Evolutionary conservation across 2,329 filamentous ascomycete species (phyloP), one percentile per base, ranked within the genome.

Genomic region (Pseudogymnoascus sp.): DNA sequence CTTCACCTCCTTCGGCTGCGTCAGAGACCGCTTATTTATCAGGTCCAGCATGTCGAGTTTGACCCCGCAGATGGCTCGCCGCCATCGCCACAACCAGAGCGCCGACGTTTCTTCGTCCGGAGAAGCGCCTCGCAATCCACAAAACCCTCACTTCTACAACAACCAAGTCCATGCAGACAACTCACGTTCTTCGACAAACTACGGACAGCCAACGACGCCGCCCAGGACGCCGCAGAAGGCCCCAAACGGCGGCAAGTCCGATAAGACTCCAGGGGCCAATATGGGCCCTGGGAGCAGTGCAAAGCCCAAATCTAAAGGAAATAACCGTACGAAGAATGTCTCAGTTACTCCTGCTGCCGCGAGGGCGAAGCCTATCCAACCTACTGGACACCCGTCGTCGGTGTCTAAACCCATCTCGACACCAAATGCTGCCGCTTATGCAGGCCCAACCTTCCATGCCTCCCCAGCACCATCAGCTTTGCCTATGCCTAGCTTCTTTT

Each of bases 401-500:
- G 12, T 38, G 33, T 60, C 75, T 42, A 75, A 74, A 42, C 77
- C 77, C 60, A 70, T 73, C 42, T 73, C 74, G 50, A 75, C 72
- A 12, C 80, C 80, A 21, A 60, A 60, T 6, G 59, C 73, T 56
- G 79, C 84, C 65, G 86, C 88, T 53, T 99, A 96, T 76, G 94
- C 94, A 40, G 94, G 93, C 12, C 89, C 93, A 35, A 95, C 92
- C 4, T 99, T 97, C 74, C 92, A 97, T 75, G 90, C 92, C 42
- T 97, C 94, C 7, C 94, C 94, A 18, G 93, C 92, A 1, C 89
- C 94, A 0, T 95, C 92, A 7, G 87, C 91, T 23, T 80, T 99
- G 33, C 94, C 94, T 0, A 89, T 97, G 64, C 94, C 94, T 10
- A 95, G 89, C 71, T 96, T 97, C 74, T 84, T 89, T 66, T 88